Base-by-base conservation (phyloP, 2,329 filamentous ascomycete genomes). In the Aspergillus bombycis region DNA sequence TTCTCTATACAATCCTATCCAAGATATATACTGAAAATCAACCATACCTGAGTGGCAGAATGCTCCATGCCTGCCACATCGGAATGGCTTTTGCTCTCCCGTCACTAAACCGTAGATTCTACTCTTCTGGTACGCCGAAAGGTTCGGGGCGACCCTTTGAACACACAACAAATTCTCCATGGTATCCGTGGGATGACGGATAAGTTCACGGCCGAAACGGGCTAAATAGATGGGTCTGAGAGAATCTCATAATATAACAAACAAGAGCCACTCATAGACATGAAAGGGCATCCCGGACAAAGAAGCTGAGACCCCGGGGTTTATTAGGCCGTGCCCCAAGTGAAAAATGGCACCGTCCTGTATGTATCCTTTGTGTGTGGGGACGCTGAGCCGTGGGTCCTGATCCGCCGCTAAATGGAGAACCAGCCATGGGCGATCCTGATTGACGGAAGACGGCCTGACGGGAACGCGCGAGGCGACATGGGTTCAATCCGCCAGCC, bases 121-220 rank as follows among this genome's bases (percentile, higher is more conserved):
- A 57, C 60, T 28, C 30, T 71, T 71, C 66, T 72, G 71, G 68
- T 71, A 65, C 66, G 60, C 53, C 65, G 56, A 67, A 71, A 72
- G 70, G 73, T 68, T 72, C 70, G 72, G 67, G 68, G 71, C 71
- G 72, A 68, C 56, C 65, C 68, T 62, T 65, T 65, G 65, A 58
- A 65, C 61, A 63, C 60, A 63, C 58, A 65, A 58, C 48, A 55
- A 63, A 55, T 26, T 36, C 32, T 55, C 34, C 38, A 36, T 55
- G 54, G n/a, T 38, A 14, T 14, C 54, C n/a, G 28, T 41, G 34
- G 26, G 38, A 59, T 32, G 26, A 58, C 50, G 53, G 57, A 53
- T 59, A 48, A 54, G 50, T 48, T 26, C 58, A 53, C 30, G 58
- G 19, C 48, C n/a, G 55, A 60, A 62, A 64, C 54, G 58, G 57